phyloP scores from a whole-genome alignment of 768 basidiomycete genomes.

The Rhizopogon vesiculosus region DNA sequence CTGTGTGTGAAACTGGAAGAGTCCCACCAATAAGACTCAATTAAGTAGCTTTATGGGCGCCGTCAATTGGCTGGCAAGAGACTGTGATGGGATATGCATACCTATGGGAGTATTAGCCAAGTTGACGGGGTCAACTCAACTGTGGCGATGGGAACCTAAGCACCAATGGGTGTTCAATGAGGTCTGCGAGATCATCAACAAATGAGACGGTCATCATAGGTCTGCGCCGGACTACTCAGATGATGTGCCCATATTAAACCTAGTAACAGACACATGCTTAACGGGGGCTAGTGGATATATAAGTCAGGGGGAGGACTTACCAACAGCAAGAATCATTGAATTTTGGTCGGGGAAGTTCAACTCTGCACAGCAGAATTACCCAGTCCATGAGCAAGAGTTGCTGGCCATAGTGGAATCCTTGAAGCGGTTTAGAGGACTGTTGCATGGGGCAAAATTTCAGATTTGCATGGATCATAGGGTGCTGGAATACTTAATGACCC shows the following conservation, averaged over 20 bases:
- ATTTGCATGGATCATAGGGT: constrained; percentile 25
- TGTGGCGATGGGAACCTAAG: too few relatives aligned
- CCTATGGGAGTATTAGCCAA: too few relatives aligned
- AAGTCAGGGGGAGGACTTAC: constrained; percentile 22
- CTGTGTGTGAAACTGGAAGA: too few relatives aligned
- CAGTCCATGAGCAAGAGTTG: constrained; percentile 15
- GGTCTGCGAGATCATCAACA: too few relatives aligned
- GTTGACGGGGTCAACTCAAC: too few relatives aligned
- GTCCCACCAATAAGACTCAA: too few relatives aligned
- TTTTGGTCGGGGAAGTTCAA: constrained; percentile 27
- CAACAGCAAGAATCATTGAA: constrained; percentile 19
- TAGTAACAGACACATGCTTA: constrained; percentile 24
- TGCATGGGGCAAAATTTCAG: constrained; percentile 15
- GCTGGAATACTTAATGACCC: constrained; percentile 22
- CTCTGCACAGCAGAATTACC: constrained; percentile 23
- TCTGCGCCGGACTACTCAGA: constrained; percentile 13
- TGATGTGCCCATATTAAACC: constrained; percentile 14
- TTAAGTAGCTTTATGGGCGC: too few relatives aligned
- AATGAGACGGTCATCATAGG: too few relatives aligned
- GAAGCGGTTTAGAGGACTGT: constrained; percentile 20
- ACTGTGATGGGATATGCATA: too few relatives aligned
- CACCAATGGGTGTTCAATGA: too few relatives aligned
- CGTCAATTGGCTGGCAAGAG: too few relatives aligned
- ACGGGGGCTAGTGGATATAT: too few relatives aligned
- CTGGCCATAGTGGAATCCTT: constrained; percentile 19